These are phyloP conservation scores for Populus deltoides DNA, from an alignment of 345 rosid genomes.

Conservation along the genomic window DNA sequence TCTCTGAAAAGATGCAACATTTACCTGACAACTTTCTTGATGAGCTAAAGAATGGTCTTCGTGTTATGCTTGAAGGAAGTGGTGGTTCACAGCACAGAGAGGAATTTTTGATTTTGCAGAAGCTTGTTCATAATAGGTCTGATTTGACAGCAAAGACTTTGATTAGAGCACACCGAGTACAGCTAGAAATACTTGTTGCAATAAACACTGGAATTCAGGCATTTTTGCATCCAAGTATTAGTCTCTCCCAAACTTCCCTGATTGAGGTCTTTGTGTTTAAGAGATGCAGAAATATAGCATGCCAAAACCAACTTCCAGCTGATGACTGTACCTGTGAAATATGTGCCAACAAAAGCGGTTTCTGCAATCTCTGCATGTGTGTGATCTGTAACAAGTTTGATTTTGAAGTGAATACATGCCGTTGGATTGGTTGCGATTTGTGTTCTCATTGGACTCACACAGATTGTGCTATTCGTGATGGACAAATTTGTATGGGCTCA, in stretches of 20 bases:
- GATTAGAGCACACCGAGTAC: constrained; percentile 72
- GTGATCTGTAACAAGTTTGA: constrained; percentile 95
- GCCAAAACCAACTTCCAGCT: constrained; percentile 85
- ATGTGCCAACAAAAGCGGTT: constrained; percentile 77
- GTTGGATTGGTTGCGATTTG: constrained; percentile 97
- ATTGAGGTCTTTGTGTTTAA: constrained; percentile 84
- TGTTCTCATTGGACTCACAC: constrained; percentile 99
- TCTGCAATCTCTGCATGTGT: constrained; percentile 98
- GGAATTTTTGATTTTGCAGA: constrained; percentile 73
- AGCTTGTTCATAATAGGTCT: constrained; percentile 68
- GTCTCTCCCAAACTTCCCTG: constrained; percentile 78
- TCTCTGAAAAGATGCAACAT: constrained; percentile 70
- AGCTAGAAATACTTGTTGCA: constrained; percentile 85
- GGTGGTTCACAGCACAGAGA: constrained; percentile 80
- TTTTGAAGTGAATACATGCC: constrained; percentile 91
- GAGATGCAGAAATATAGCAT: constrained; percentile 89
- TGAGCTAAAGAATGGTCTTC: constrained; percentile 74
- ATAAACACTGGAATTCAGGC: constrained; percentile 92
- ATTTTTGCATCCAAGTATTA: constrained; percentile 78
- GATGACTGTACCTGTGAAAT: constrained; percentile 86
- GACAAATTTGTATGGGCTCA: constrained; percentile 73
- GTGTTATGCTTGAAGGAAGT: constrained; percentile 75
- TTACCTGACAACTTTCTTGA: constrained; percentile 75
- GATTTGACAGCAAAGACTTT: constrained; percentile 82
- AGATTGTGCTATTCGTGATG: constrained; percentile 92